Evolutionary conservation across 2,329 filamentous ascomycete species (phyloP), one percentile per base, ranked within the genome.

Genomic region (Colletotrichum tamarilloi): DNA sequence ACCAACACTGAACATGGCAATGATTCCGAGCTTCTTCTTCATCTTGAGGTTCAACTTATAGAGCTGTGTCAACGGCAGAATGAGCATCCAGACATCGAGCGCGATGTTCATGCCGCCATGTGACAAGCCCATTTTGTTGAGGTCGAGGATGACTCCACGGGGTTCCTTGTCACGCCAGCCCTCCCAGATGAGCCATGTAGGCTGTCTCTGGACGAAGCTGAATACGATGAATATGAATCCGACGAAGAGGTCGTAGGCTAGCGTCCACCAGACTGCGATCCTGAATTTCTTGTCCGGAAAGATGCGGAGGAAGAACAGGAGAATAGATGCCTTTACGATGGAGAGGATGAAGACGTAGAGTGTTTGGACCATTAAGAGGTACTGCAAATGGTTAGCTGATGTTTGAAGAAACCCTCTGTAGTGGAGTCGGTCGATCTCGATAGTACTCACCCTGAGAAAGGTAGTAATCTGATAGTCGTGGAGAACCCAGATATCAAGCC

Each of bases 401-500:
- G 6, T 75, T 66, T 16, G 76, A 77, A 38, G 0, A 8, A n/a
- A 9, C 38, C 14, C 85, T 87, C 87, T 89, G 6, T 24, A 28
- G n/a, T 88, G 81, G 58, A 89, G 87, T 16, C 77, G 81, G 4
- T 87, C 86, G 6, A 89, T 78, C 19, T n/a, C 8, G 5, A 4
- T 28, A 49, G 16, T 19, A 28, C 53, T 26, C 9, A 59, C 53
- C 16, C 53, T 68, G 6, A 68, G 69, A 22, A 68, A 63, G 22
- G 52, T 30, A 9, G 69, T 63, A 7, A 59, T 68, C 30, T 72
- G 68, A 28, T 58, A 42, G 8, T 46, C 58, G 3, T 59, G 60
- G 8, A 72, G 52, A 14, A 85, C 87, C 87, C 87, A 90, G 12
- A 89, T 82, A 59, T 90, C 87, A 14, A 78, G 82, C 2, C 87